Evolutionary conservation across 2,329 filamentous ascomycete species (phyloP).

Genomic region (Microdochium trichocladiopsis): DNA sequence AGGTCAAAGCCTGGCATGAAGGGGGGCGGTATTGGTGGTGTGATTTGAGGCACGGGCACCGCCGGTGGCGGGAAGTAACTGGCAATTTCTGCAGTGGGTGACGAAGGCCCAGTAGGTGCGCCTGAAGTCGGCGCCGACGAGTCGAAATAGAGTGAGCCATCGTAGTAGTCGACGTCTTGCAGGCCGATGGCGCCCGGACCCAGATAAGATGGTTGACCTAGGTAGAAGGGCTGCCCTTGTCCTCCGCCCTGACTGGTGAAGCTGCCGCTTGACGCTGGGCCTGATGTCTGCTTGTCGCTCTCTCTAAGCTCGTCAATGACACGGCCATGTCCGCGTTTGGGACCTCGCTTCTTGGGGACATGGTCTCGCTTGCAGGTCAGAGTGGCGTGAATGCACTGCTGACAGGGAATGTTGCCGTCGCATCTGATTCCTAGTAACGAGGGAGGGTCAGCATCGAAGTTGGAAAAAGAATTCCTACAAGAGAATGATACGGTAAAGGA

Average conservation of each 20-base stretch:
- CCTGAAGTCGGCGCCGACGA: slow-evolving; percentile 4
- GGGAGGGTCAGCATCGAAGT: no score
- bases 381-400: slow-evolving; percentile 51
- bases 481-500: neutral
- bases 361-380: slow-evolving; percentile 59
- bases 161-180: neutral
- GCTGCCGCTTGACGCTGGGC: slow-evolving; percentile 16
- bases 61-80: neutral
- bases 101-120: neutral
- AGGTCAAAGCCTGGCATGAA: slow-evolving; percentile 11
- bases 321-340: slow-evolving; percentile 54
- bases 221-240: neutral
- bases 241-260: slow-evolving; percentile 10
- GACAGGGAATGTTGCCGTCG: slow-evolving; percentile 44
- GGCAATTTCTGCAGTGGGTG: neutral
- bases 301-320: slow-evolving; percentile 55
- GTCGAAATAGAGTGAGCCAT: neutral
- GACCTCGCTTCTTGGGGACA: slow-evolving; percentile 56
- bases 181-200: neutral
- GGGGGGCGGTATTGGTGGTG: slow-evolving; percentile 14
- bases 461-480: neutral
- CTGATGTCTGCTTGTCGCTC: slow-evolving; percentile 33
- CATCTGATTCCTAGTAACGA: slow-evolving; percentile 31
- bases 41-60: slow-evolving; percentile 2
- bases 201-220: neutral